Evolutionary conservation across 2,329 filamentous ascomycete genomes (phyloP), one percentile per base, ranked within the genome.

Genomic region (Colletotrichum chlorophyti): DNA sequence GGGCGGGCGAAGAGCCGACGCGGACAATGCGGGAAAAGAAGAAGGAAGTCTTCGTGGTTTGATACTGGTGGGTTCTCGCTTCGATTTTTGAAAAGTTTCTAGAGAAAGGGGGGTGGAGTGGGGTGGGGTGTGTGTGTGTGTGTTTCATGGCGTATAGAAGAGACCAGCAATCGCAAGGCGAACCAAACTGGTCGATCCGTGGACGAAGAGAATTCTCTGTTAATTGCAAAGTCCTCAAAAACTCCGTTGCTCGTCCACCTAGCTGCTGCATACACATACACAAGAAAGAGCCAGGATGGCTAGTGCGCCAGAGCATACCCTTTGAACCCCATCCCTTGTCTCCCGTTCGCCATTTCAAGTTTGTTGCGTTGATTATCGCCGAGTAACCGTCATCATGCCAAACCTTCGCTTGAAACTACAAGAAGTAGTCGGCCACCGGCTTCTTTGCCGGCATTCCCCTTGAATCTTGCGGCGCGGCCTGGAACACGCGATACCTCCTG

Each of bases 381-480:
- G 15, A 29, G 27, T 17, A 17, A n/a, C 35, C 26, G 17, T 41
- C 21, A 49, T 41, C 26, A n/a, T 67, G 62, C 62, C 70, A 8
- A 60, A 37, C 40, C 49, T 51, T 34, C 46, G 24, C 53, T 43
- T 26, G 6, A 10, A 5, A 35, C 73, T 72, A 88, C 75, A 99
- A 79, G 74, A 99, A 99, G 79, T 98, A 99, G 76, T 98, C 94
- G 12, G 93, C 93, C 50, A 97, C 92, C 3, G 95, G 95, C 76
- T 98, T 98, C 84, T 99, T 99, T 3, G 95, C 95, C 58, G 95
- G 95, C 95, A 99, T 99, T 5, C 95, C 95, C 67, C 95, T 84
- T 2, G 90, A 93, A 73, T 98, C 95, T 77, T 99, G 95, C 49
- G 95, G 93, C 51, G 95, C 95, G 0, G 95, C 95, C 69, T 98